Conservation (phyloP, 306 rosid species). For the Amphicarpaea edgeworthii region DNA sequence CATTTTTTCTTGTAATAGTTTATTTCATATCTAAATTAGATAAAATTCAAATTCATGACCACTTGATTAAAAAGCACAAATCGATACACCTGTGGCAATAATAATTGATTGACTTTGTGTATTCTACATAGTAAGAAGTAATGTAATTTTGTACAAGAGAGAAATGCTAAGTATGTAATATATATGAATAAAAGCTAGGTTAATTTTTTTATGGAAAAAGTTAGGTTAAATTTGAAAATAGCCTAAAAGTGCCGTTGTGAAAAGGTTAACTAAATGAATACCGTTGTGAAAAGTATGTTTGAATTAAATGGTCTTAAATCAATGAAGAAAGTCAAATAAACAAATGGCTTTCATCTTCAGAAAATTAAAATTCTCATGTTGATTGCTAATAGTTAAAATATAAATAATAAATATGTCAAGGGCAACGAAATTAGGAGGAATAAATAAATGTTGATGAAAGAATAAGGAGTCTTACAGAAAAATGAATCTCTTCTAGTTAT, state of each 20-base stretch:
- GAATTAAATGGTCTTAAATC: not conserved
- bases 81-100: no score
- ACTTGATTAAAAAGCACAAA: no score
- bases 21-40: no score
- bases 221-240: not conserved
- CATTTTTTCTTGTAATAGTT: no score
- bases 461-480: not conserved
- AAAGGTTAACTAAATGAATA: not conserved
- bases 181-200: no score
- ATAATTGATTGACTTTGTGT: no score
- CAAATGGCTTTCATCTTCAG: not conserved
- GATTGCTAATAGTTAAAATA: not conserved
- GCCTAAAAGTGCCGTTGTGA: no score
- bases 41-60: no score
- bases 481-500: not conserved
- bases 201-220: not conserved
- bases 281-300: not conserved
- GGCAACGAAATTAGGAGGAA: not conserved
- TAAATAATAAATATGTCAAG: not conserved
- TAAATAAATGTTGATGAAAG: not conserved
- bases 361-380: not conserved
- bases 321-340: not conserved
- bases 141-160: no score
- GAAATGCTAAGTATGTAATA: no score
- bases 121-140: no score